Conservation (phyloP, 2,329 filamentous ascomycete species). For the Neurospora sp. region DNA sequence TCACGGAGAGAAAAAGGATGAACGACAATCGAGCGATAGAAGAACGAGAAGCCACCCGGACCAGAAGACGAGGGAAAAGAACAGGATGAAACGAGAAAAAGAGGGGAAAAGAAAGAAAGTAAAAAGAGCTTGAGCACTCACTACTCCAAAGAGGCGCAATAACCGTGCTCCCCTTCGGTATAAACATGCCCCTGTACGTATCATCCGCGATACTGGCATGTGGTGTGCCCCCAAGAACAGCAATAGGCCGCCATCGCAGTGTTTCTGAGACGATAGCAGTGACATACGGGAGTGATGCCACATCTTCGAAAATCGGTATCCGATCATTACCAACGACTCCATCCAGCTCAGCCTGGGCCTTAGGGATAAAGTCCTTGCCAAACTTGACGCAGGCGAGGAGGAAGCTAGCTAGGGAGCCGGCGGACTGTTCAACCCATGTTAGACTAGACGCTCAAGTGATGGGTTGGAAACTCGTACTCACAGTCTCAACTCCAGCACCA, state of each 20-base stretch:
- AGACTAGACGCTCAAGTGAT: not conserved
- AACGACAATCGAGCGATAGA: too few species aligned
- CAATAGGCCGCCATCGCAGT: constrained; percentile 30
- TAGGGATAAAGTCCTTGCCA: constrained; percentile 36
- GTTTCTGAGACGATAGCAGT: constrained; percentile 29
- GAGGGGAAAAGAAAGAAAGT: too few species aligned
- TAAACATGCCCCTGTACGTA: constrained; percentile 32
- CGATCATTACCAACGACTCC: constrained; percentile 26
- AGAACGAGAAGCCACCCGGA: too few species aligned
- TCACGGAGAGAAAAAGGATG: too few species aligned
- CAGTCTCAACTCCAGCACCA: constrained; percentile 33
- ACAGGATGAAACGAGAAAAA: too few species aligned
- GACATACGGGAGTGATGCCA: constrained; percentile 24
- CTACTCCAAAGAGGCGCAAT: constrained; percentile 33
- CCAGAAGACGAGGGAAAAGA: too few species aligned
- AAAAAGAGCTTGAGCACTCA: constrained; percentile 18
- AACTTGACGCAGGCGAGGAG: constrained; percentile 42
- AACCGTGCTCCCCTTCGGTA: constrained; percentile 31
- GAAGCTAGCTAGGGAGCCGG: constrained; percentile 37
- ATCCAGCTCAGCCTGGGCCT: constrained; percentile 30
- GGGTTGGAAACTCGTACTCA: constrained; percentile 13
- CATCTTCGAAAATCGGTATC: constrained; percentile 28
- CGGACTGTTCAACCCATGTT: constrained; percentile 25
- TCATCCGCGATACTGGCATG: constrained; percentile 35
- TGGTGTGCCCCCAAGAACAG: constrained; percentile 32